Percentiles rank a stretch among this genome's conserved stretches.
phyloP scores from a whole-genome alignment of 805 yeast genomes.

The Cyberlindnera mycetangii region DNA sequence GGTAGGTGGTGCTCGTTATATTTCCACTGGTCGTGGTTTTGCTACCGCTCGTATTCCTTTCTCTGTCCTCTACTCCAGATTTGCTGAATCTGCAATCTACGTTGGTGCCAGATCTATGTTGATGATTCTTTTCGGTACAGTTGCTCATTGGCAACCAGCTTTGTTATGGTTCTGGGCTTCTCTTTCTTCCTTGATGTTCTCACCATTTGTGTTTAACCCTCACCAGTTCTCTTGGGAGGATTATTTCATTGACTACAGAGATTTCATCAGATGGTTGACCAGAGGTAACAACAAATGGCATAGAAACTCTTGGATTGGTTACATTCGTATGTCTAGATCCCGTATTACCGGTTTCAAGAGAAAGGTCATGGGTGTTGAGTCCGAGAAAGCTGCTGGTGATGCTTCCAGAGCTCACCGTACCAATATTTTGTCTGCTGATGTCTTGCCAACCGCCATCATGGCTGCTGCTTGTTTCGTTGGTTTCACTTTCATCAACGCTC shows the following conservation, averaged over 20 bases:
- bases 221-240: slow-evolving; percentile 97
- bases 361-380: slow-evolving; percentile 69
- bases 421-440: slow-evolving; percentile 67
- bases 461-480: slow-evolving; percentile 81
- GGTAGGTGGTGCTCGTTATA: slow-evolving; percentile 85
- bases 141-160: slow-evolving; percentile 88
- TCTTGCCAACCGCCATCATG: slow-evolving; percentile 66
- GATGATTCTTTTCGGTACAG: slow-evolving; percentile 69
- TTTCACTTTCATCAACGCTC: slow-evolving; percentile 78
- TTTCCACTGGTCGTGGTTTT: slow-evolving; percentile 84
- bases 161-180: slow-evolving; percentile 97
- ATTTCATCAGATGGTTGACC: slow-evolving; percentile 86
- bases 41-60: slow-evolving; percentile 80
- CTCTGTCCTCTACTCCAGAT: slow-evolving; percentile 69
- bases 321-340: slow-evolving; percentile 76
- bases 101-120: slow-evolving; percentile 79
- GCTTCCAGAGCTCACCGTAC: slow-evolving; percentile 79
- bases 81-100: slow-evolving; percentile 79
- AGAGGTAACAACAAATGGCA: slow-evolving; percentile 89
- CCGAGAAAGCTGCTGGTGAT: slow-evolving; percentile 83
- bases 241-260: slow-evolving; percentile 94
- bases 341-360: slow-evolving; percentile 82
- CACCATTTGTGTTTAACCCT: slow-evolving; percentile 96
- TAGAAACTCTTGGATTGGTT: slow-evolving; percentile 87
- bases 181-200: slow-evolving; percentile 77